Evolutionary conservation across 2,329 filamentous ascomycete genomes (phyloP).

Genomic region (Moelleriella libera): DNA sequence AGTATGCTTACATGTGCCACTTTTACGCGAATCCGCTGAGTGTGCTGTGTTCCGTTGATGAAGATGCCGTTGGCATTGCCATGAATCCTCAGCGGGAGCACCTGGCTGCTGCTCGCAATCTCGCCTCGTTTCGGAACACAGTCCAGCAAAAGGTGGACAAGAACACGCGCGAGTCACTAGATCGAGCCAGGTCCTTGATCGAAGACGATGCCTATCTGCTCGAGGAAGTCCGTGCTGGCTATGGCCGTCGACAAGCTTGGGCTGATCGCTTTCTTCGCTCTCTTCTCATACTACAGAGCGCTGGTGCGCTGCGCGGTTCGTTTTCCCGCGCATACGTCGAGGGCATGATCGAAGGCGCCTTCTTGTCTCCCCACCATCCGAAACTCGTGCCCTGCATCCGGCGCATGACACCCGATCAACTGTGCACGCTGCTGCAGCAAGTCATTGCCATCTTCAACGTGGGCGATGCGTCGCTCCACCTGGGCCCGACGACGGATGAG

Average conservation of each 20-base stretch:
- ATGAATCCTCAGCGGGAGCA: conserved; percentile 40
- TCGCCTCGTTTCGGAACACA: conserved; percentile 51
- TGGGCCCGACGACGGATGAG: conserved; percentile 16
- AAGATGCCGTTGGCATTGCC: conserved; percentile 4
- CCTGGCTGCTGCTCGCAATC: conserved; percentile 50
- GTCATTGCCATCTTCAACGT: conserved; percentile 14
- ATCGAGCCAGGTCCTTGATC: conserved; percentile 32
- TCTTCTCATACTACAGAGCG: conserved; percentile 29
- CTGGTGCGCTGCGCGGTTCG: conserved; percentile 19
- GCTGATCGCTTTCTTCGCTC: conserved; percentile 31
- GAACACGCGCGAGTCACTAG: conserved; percentile 27
- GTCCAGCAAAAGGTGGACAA: conserved; percentile 34
- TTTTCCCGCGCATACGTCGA: conserved; percentile 47
- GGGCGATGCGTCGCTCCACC: conserved; percentile 21
- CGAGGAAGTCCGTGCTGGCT: conserved; percentile 20
- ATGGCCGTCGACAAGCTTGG: conserved; percentile 18
- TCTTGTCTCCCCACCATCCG: conserved; percentile 30
- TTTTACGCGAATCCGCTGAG: conserved; percentile 69
- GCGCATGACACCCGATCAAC: conserved; percentile 29
- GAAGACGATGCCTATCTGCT: conserved; percentile 44
- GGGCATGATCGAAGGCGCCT: conserved; percentile 41
- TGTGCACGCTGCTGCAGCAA: conserved; percentile 13
- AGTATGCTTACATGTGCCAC: conserved; percentile 79
- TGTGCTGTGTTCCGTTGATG: conserved; percentile 34
- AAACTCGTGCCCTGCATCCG: conserved; percentile 43